Evolutionary conservation across 2,329 filamentous ascomycete genomes (phyloP), one percentile per base, ranked within the genome.

Genomic region (Alternaria viburni): DNA sequence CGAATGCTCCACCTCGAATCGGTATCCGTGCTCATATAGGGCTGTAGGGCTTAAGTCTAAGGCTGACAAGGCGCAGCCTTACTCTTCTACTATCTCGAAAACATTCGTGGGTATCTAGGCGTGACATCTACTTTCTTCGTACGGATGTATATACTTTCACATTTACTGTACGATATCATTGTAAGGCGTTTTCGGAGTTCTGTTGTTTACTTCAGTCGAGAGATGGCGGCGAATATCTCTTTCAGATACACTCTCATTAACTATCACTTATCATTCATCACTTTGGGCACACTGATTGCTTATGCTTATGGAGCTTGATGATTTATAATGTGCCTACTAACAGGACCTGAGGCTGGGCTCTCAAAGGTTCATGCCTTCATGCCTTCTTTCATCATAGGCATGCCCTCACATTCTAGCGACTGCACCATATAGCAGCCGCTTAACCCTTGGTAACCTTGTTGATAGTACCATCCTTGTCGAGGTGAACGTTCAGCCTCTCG

Each of bases 401-500:
- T 57, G 3, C 15, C 7, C 25, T 46, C 23, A 28, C 8, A 23
- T 19, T 19, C 6, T 10, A 13, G 8, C 17, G 25, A 21, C 11
- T 3, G 5, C 3, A 12, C 23, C 44, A 25, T 19, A 5, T 8
- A 6, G 4, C 9, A 23, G 0, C n/a, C n/a, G 7, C 62, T 56
- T 75, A 85, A 67, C 83, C 83, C 67, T 83, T 81, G 13, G 76
- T 81, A 36, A 85, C 81, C 66, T 85, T 83, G 72, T 75, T 80
- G 17, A 86, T 83, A 3, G 81, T 84, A 4, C 83, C 83, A 59
- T 85, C 80, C 11, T 83, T 81, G 46, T 73, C 79, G 57, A 84
- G 83, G 66, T 85, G 83, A 36, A 86, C 79, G 66, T 85, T 86
- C 63, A 86, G 69, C 51, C 83, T 72, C 25, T 85, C 81, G 9